Evolutionary conservation across 768 basidiomycete species (phyloP).

Genomic region (Tulasnella sp.): DNA sequence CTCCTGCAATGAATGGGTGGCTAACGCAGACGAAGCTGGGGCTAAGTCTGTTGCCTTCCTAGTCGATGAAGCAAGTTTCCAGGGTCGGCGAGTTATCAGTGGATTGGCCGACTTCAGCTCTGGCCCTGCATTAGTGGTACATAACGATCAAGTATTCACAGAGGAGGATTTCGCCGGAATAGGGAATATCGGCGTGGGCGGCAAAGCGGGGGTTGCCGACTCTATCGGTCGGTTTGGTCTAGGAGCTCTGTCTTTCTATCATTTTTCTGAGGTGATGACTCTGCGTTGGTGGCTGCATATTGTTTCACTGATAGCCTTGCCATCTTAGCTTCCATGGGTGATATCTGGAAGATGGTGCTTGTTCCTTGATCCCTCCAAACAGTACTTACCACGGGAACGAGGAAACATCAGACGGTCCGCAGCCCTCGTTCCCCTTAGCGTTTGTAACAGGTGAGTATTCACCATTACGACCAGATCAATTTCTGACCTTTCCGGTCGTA

Average conservation of each 20-base stretch:
- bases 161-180: background rate
- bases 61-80: background rate
- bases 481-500: slow-evolving; percentile 29
- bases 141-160: background rate
- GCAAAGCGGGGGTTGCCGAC: background rate
- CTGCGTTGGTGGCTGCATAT: too few relatives aligned
- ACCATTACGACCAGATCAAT: background rate
- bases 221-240: slow-evolving; percentile 17
- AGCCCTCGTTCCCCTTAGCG: background rate
- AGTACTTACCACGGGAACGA: slow-evolving; percentile 37
- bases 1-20: slow-evolving; percentile 6
- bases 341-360: slow-evolving; percentile 36
- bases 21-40: slow-evolving; percentile 7
- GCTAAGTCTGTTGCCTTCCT: background rate
- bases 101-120: slow-evolving; percentile 33
- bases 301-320: background rate
- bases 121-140: background rate
- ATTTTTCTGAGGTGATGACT: background rate
- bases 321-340: slow-evolving; percentile 35
- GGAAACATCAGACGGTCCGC: background rate
- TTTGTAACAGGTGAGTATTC: background rate
- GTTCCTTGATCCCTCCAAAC: slow-evolving; percentile 48
- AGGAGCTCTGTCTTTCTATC: slow-evolving; percentile 14
- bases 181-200: background rate
- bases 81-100: background rate